Evolutionary conservation across 371 early-diverging fungal genomes (phyloP), one percentile per base, ranked within the genome.

Genomic region (Lichtheimia ornata): DNA sequence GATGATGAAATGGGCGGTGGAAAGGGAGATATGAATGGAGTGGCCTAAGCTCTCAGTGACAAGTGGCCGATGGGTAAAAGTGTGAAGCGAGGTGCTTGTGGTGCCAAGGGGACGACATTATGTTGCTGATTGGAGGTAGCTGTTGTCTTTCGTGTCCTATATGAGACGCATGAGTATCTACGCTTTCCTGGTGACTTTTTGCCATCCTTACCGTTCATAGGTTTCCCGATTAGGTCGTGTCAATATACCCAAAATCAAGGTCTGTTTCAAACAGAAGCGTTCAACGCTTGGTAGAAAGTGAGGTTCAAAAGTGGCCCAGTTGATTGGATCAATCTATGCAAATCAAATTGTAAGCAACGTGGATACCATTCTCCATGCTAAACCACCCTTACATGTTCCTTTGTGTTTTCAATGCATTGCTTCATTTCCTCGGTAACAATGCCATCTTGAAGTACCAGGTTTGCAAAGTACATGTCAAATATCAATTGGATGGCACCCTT

Each of bases 41-140:
- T 17, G 17, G 7, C 12, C 22, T 47, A 47, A 5, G 47, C 47
- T 18, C 17, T 44, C 17, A 58, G 61, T 15, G 64, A 63, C 52
- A 66, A 57, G 59, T 85, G 85, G 2, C 85, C 84, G 50, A 85
- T 76, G 9, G 85, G 85, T 22, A 85, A 63, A 35, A 85, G 59
- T 4, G 81, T 81, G 61, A 85, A 85, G 11, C 84, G 76, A 35
- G 81, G 72, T 2, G 69, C 67, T 50, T 73, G 70, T 2, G 75
- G 56, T n/a, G 81, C 84, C 58, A 83, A 61, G 2, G 85, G 82
- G 22, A 83, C 56, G 7, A 82, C 72, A 67, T 83, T 83, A 13
- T 77, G 74, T 44, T 79, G 77, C 20, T 72, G n/a, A 53, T 63
- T 42, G 70, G 65, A 27, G 65, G 72, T 20, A 63, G 68, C 22